A percentile compares a stretch with the other conserved stretches of the same genome.
Evolutionary conservation across 305 asterid genomes (phyloP).

Genomic region (Ajuga reptans): DNA sequence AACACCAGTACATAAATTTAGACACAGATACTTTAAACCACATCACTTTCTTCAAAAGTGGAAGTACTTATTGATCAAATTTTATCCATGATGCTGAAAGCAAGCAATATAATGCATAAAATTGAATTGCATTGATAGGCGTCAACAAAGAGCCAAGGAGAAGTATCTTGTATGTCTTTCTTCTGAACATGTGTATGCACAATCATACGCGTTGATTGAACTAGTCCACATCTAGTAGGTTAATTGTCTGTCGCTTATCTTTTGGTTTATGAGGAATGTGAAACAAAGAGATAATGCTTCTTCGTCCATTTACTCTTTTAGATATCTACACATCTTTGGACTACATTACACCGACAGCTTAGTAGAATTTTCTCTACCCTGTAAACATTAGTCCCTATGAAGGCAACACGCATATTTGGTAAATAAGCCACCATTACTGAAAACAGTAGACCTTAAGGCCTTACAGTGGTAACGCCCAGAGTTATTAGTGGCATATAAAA

Average conservation of each 20-base stretch:
- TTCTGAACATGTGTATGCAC: neutral
- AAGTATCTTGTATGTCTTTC: neutral
- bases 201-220: neutral
- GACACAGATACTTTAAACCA: neutral
- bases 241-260: neutral
- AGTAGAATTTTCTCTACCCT: neutral
- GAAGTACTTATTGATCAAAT: neutral
- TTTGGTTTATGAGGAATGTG: neutral
- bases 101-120: conserved; percentile 1
- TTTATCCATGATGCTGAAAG: neutral
- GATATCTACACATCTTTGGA: neutral
- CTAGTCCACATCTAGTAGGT: neutral
- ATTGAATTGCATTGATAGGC: neutral
- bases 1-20: neutral
- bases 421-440: neutral
- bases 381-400: neutral
- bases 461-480: neutral
- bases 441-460: neutral
- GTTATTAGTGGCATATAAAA: neutral
- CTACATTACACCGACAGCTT: neutral
- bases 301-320: neutral
- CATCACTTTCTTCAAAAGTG: neutral
- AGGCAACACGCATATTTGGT: neutral
- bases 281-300: neutral
- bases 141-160: neutral